These are phyloP conservation scores for Medicago arabica DNA, from an alignment of 306 rosid species.

Conservation along the genomic window DNA sequence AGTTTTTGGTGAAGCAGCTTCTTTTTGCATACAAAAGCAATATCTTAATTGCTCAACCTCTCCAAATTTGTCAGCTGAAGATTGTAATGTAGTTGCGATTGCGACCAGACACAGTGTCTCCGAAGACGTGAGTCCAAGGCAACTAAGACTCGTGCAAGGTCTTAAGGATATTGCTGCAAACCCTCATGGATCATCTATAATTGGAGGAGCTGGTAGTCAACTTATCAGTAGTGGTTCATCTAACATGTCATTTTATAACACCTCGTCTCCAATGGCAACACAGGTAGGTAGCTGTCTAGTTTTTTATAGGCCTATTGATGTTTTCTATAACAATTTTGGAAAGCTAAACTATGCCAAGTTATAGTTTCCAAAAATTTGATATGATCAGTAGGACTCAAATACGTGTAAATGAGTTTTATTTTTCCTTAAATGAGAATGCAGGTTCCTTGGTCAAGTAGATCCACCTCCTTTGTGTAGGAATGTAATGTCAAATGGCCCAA, in stretches of 20 bases:
- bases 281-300: no score
- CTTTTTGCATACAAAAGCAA: constrained; percentile 76
- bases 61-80: constrained; percentile 56
- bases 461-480: constrained; percentile 90
- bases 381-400: constrained; percentile 19
- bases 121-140: constrained; percentile 73
- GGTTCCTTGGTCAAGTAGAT: constrained; percentile 22
- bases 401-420: background rate
- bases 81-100: constrained; percentile 50
- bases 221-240: constrained; percentile 63
- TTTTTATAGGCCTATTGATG: no score
- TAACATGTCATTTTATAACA: constrained; percentile 68
- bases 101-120: constrained; percentile 53
- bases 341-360: constrained; percentile 19
- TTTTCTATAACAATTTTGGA: background rate
- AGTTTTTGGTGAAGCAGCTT: constrained; percentile 90
- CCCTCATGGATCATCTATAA: constrained; percentile 56
- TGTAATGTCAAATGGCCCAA: constrained; percentile 69
- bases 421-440: constrained; percentile 25
- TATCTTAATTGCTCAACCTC: constrained; percentile 61
- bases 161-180: constrained; percentile 71
- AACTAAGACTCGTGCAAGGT: constrained; percentile 68
- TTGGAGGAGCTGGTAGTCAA: constrained; percentile 70
- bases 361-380: constrained; percentile 29
- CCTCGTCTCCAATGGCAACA: no score